Evolutionary conservation across 129 eudicot species (phyloP).

Genomic region (Solidago caesia): DNA sequence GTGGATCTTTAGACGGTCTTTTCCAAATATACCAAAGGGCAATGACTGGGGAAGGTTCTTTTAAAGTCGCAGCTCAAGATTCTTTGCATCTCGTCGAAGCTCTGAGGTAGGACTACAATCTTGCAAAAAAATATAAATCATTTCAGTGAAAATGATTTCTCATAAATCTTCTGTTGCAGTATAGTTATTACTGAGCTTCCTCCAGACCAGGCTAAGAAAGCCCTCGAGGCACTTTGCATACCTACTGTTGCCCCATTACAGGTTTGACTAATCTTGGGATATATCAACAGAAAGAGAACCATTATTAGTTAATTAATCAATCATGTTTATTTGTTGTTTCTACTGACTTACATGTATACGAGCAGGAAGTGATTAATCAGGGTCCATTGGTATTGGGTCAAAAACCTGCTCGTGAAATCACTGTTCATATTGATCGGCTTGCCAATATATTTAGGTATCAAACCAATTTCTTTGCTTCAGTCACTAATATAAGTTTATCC

Average conservation of each 20-base stretch:
- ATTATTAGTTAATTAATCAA: background rate
- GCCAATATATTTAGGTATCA: conserved; percentile 88
- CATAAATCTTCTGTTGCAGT: conserved; percentile 49
- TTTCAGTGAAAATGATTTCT: conserved; percentile 9
- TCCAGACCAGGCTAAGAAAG: conserved; percentile 93
- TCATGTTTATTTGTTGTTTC: background rate
- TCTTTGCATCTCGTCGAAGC: conserved; percentile 96
- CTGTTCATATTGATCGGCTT: conserved; percentile 96
- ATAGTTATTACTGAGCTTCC: conserved; percentile 98
- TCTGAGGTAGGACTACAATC: conserved; percentile 57
- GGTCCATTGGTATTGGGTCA: conserved; percentile 82
- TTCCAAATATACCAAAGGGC: conserved; percentile 94
- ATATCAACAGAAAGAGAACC: conserved; percentile 3
- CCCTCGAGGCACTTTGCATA: conserved; percentile 89
- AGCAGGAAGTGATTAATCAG: conserved; percentile 88
- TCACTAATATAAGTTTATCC: conserved; percentile 8
- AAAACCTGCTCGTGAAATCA: conserved; percentile 84
- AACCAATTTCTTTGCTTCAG: background rate
- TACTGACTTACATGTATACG: conserved; percentile 30
- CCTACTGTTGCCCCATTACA: conserved; percentile 87
- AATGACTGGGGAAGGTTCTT: conserved; percentile 67
- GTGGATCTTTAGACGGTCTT: conserved; percentile 91
- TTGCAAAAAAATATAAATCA: background rate
- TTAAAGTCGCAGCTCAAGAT: conserved; percentile 95
- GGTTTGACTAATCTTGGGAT: conserved; percentile 41